Conservation (phyloP, 129 eudicot genomes). For the Chrysanthemum lavandulifolium region DNA sequence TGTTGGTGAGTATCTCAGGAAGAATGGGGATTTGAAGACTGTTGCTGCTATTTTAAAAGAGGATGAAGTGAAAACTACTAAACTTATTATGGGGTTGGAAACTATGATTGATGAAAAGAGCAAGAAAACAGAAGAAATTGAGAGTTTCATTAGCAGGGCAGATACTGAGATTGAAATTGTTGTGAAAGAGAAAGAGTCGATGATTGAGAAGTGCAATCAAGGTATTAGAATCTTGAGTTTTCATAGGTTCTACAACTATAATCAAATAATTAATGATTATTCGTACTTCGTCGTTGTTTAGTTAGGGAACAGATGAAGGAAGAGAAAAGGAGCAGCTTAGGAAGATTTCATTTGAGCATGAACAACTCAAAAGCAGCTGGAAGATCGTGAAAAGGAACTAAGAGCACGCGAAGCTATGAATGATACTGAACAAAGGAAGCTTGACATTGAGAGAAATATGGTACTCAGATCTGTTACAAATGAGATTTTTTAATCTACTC, state of each 20-base stretch:
- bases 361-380: conserved; percentile 34
- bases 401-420: conserved; percentile 47
- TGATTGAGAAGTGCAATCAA: conserved; percentile 37
- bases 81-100: conserved; percentile 35
- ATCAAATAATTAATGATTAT: neutral
- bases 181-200: conserved; percentile 40
- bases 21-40: conserved; percentile 58
- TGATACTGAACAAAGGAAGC: conserved; percentile 52
- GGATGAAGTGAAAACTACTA: conserved; percentile 31
- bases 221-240: conserved; percentile 30
- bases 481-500: neutral
- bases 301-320: conserved; percentile 45
- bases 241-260: neutral
- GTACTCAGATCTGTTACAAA: conserved; percentile 22
- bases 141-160: conserved; percentile 42
- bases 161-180: conserved; percentile 33
- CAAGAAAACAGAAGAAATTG: conserved; percentile 44
- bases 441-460: conserved; percentile 49
- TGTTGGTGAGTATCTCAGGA: conserved; percentile 50
- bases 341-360: conserved; percentile 40
- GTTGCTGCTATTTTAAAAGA: conserved; percentile 52
- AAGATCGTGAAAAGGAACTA: conserved; percentile 49
- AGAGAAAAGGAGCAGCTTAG: conserved; percentile 34
- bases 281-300: neutral
- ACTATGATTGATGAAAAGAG: conserved; percentile 39